A percentile compares a stretch with the other conserved stretches of the same genome.
Evolutionary conservation across 2,329 filamentous ascomycete genomes (phyloP).

Genomic region (Hypoxylon rubiginosum): DNA sequence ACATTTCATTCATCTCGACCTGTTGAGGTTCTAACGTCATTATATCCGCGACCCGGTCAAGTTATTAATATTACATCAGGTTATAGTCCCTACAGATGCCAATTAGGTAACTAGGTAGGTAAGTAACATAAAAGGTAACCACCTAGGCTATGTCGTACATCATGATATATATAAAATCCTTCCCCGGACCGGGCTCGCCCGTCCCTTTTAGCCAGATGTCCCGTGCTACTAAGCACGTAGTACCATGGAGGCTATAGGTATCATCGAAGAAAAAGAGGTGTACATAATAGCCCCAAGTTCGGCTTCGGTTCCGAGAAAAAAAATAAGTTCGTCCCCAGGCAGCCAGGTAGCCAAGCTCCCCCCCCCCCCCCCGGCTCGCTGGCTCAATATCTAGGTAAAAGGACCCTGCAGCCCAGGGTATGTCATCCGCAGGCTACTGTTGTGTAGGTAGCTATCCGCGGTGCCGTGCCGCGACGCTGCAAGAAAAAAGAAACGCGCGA

Average conservation of each 20-base stretch:
- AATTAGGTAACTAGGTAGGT: no score
- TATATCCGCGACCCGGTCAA: neutral
- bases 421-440: constrained; percentile 2
- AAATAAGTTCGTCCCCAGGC: neutral
- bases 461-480: neutral
- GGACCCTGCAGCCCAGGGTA: neutral
- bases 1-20: neutral
- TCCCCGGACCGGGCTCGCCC: constrained; percentile 25
- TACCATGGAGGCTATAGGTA: constrained; percentile 8
- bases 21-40: neutral
- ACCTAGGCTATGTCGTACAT: constrained; percentile 2
- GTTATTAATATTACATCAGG: neutral
- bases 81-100: constrained; percentile 3
- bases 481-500: neutral
- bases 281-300: constrained; percentile 6
- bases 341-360: neutral
- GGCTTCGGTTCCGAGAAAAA: constrained; percentile 21
- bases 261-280: constrained; percentile 9
- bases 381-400: neutral
- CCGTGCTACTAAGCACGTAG: constrained; percentile 13
- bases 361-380: neutral
- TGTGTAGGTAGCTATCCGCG: neutral
- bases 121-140: constrained; percentile 2
- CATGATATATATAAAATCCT: constrained; percentile 4
- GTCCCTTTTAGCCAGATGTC: constrained; percentile 28